A percentile compares a stretch with the other conserved stretches of the same genome.
phyloP scores from a whole-genome alignment of 805 yeast species.

The Saturnispora ahearnii region DNA sequence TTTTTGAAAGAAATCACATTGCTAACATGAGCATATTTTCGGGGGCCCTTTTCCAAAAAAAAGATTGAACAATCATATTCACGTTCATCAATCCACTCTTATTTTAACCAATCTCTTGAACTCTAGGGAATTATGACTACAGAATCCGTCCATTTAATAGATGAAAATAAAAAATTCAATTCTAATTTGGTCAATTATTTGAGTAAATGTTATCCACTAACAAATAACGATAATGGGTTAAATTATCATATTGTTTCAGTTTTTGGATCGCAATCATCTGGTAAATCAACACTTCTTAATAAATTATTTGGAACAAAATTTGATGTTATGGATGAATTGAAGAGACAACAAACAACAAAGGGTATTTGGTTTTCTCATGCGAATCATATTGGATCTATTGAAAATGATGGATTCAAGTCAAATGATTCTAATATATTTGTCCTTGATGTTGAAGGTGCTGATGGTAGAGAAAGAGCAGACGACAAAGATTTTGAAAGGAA shows the following conservation, averaged over 20 bases:
- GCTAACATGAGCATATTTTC: background rate
- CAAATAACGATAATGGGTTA: conserved; percentile 41
- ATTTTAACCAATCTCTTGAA: no score
- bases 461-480: conserved; percentile 95
- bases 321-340: conserved; percentile 85
- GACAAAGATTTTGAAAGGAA: conserved; percentile 98
- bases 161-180: conserved; percentile 51
- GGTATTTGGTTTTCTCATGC: conserved; percentile 74
- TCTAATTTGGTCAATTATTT: conserved; percentile 26
- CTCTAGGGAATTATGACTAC: background rate
- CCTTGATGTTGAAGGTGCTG: conserved; percentile 98
- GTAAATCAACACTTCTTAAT: conserved; percentile 88
- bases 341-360: conserved; percentile 84
- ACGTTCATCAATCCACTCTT: no score
- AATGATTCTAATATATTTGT: conserved; percentile 46
- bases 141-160: conserved; percentile 42
- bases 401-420: conserved; percentile 6
- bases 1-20: background rate
- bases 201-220: conserved; percentile 18
- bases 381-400: conserved; percentile 27
- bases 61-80: no score
- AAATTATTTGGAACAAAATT: conserved; percentile 77
- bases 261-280: conserved; percentile 95
- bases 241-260: conserved; percentile 88
- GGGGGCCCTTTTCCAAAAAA: background rate